Percentiles rank a stretch among this genome's conserved stretches.
Evolutionary conservation across 495 filamentous ascomycete genomes (phyloP).

Genomic region (Penicillium ochrochloron): DNA sequence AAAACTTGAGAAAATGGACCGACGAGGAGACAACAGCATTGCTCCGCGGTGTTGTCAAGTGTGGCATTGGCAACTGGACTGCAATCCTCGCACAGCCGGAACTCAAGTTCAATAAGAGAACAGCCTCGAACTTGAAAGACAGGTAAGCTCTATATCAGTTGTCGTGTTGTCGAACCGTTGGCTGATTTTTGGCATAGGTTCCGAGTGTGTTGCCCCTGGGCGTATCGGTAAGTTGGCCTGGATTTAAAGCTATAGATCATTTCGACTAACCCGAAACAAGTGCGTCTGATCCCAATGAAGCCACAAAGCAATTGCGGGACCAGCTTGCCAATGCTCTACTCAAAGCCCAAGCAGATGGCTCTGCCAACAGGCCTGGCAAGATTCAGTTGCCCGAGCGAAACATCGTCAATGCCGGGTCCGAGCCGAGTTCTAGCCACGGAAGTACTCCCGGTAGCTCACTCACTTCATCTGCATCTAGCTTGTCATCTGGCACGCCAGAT

Average conservation of each 20-base stretch:
- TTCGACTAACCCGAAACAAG: slow-evolving; percentile 15
- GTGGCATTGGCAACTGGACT: slow-evolving; percentile 89
- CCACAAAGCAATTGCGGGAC: slow-evolving; percentile 48
- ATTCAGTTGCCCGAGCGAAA: slow-evolving; percentile 28
- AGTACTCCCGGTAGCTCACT: slow-evolving; percentile 23
- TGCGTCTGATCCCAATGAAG: slow-evolving; percentile 51
- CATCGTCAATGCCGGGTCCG: slow-evolving; percentile 18
- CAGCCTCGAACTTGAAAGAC: slow-evolving; percentile 84
- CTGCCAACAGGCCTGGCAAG: slow-evolving; percentile 32
- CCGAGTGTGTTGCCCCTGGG: slow-evolving; percentile 73
- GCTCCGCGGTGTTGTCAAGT: slow-evolving; percentile 74
- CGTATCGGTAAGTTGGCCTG: slow-evolving; percentile 40
- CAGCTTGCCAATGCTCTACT: slow-evolving; percentile 45
- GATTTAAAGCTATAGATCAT: neutral
- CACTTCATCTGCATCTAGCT: slow-evolving; percentile 28
- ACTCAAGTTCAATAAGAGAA: slow-evolving; percentile 75
- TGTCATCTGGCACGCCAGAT: slow-evolving; percentile 26
- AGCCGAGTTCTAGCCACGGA: slow-evolving; percentile 15
- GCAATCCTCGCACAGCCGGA: slow-evolving; percentile 76
- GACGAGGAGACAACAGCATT: slow-evolving; percentile 82
- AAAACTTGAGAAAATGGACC: slow-evolving; percentile 69
- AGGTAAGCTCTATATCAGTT: slow-evolving; percentile 43
- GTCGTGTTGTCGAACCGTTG: neutral
- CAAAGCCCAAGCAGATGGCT: slow-evolving; percentile 37
- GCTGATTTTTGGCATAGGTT: slow-evolving; percentile 49